Evolutionary conservation across 2,329 filamentous ascomycete genomes (phyloP).

Genomic region (Boeremia lycopersici): DNA sequence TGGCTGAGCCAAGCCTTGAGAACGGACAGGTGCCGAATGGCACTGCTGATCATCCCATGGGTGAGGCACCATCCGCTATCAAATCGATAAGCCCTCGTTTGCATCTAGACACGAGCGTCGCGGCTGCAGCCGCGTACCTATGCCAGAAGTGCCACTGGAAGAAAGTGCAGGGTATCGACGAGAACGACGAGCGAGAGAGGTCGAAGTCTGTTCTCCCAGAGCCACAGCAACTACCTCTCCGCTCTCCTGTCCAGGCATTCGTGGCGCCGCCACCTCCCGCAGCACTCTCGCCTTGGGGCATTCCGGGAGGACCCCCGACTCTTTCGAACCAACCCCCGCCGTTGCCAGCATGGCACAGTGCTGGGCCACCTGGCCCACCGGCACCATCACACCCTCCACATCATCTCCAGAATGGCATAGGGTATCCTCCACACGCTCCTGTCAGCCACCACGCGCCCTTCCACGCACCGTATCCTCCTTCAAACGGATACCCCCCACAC

Average conservation of each 20-base stretch:
- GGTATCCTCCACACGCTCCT: conserved; percentile 31
- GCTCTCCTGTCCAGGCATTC: conserved; percentile 40
- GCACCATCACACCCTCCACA: conserved; percentile 33
- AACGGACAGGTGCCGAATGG: conserved; percentile 30
- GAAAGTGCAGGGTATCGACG: conserved; percentile 46
- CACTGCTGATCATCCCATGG: conserved; percentile 35
- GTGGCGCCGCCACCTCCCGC: conserved; percentile 27
- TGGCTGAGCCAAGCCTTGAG: conserved; percentile 17
- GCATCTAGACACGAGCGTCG: conserved; percentile 32
- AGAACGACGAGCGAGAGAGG: conserved; percentile 37
- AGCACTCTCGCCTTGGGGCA: conserved; percentile 29
- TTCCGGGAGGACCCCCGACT: conserved; percentile 26
- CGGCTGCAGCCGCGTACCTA: conserved; percentile 38
- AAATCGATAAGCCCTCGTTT: conserved; percentile 25
- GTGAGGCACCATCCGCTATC: conserved; percentile 35
- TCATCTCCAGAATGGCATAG: conserved; percentile 41
- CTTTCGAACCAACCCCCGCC: conserved; percentile 37
- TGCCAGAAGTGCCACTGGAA: conserved; percentile 58
- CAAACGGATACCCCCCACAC: conserved; percentile 45
- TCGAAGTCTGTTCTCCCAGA: conserved; percentile 38
- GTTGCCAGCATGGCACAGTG: conserved; percentile 38
- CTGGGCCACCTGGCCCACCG: conserved; percentile 31
- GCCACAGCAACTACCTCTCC: conserved; percentile 43
- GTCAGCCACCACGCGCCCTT: conserved; percentile 38
- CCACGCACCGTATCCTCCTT: conserved; percentile 42